Conservation (phyloP, 2,329 filamentous ascomycete genomes). For the Colletotrichum noveboracense region DNA sequence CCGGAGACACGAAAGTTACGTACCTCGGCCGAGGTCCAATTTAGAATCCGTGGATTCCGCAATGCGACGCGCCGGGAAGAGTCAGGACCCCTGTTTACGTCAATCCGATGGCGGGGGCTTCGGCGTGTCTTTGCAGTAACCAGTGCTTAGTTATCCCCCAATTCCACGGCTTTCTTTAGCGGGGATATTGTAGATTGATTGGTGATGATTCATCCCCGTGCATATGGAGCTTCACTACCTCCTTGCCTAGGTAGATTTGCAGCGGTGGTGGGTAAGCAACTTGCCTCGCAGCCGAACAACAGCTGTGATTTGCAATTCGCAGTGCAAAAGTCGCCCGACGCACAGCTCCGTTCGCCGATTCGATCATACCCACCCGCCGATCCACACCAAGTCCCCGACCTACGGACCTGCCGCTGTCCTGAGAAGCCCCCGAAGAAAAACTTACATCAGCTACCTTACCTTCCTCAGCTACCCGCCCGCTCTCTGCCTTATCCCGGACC, state of each 20-base stretch:
- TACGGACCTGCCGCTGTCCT: background rate
- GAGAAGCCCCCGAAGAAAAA: background rate
- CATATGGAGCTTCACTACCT: background rate
- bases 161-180: slow-evolving; percentile 15
- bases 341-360: background rate
- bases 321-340: background rate
- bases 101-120: background rate
- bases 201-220: slow-evolving; percentile 19
- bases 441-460: background rate
- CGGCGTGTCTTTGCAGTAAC: background rate
- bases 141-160: slow-evolving; percentile 9
- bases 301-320: background rate
- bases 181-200: background rate
- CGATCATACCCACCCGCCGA: background rate
- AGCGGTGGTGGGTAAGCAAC: background rate
- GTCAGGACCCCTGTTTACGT: background rate
- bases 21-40: slow-evolving; percentile 5
- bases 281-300: background rate
- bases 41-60: slow-evolving; percentile 4
- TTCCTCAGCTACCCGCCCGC: background rate
- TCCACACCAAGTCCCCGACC: background rate
- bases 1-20: background rate
- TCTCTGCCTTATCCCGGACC: background rate
- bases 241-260: background rate
- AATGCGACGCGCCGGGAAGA: background rate